Evolutionary conservation across 139 green algal genomes (phyloP), one percentile per base, ranked within the genome.

Genomic region (Asterochloris sp.): DNA sequence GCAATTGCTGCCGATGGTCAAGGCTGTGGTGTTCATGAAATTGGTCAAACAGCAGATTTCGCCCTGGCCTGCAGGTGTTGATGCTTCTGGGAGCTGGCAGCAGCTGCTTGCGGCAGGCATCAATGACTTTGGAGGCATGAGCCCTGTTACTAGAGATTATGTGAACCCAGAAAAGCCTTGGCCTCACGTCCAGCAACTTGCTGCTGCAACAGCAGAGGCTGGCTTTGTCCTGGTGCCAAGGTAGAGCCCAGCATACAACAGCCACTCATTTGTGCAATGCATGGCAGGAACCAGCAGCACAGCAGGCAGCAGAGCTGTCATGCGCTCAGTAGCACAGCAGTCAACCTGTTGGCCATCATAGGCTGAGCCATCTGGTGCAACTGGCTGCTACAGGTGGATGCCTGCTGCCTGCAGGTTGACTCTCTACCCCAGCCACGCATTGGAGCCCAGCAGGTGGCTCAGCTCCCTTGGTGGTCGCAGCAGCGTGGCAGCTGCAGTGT

Each of bases 101-200:
- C 84, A 84, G 12, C 81, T 97, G 83, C 76, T 98, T 15, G 84
- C 84, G 73, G 92, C 94, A 0, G 95, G 95, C 21, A 94, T 96
- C 86, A 97, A 96, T 81, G 95, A 98, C 83, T 98, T 87, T 87
- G 94, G 94, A 29, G 94, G 94, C 82, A 89, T 98, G 27, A 94
- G 88, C 0, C 94, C 94, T 4, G 28, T 98, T 19, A 98, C 95
- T 12, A 83, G 84, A 13, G 95, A 98, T 83, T 96, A 84, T n/a
- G 94, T 98, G 1, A 97, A 96, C 83, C 95, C 95, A 28, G 91
- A 96, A 79, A 76, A 78, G 54, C 79, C 89, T 12, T 98, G 95
- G 95, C 95, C 95, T 15, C 91, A 95, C 81, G 73, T 98, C 26
- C 27, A 73, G 0, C 67, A 69, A 69, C 89, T 98, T 66, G 92